Percentiles rank a stretch among this genome's conserved stretches.
These are phyloP conservation scores for Botrytis aclada DNA, from an alignment of 2,329 filamentous ascomycete genomes.

Conservation along the genomic window DNA sequence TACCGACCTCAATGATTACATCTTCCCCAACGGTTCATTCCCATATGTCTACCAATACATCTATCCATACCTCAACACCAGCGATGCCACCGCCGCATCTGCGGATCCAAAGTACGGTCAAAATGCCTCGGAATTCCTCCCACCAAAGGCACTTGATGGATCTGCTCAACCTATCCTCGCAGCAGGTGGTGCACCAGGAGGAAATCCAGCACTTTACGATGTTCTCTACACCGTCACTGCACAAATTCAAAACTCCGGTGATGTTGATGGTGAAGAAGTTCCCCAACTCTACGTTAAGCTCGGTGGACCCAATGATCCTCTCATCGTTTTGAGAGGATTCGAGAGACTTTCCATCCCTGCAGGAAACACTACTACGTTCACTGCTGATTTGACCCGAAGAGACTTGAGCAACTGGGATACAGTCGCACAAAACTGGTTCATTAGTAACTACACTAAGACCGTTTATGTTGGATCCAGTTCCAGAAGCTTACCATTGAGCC, in stretches of 20 bases:
- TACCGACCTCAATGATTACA: constrained; percentile 61
- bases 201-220: constrained; percentile 54
- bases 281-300: constrained; percentile 71
- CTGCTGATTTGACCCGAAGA: constrained; percentile 67
- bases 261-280: constrained; percentile 53
- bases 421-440: constrained; percentile 76
- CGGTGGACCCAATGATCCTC: constrained; percentile 71
- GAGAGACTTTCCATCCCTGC: constrained; percentile 71
- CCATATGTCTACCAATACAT: constrained; percentile 49
- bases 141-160: constrained; percentile 44
- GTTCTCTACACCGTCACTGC: constrained; percentile 52
- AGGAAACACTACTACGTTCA: constrained; percentile 65
- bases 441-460: constrained; percentile 34
- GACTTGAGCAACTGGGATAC: constrained; percentile 88
- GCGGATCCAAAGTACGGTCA: constrained; percentile 35
- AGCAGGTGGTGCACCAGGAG: constrained; percentile 52
- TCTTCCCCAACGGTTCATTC: constrained; percentile 59
- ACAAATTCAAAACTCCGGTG: constrained; percentile 55
- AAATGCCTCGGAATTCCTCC: constrained; percentile 39
- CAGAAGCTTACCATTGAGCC: constrained; percentile 34
- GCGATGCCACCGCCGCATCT: constrained; percentile 49
- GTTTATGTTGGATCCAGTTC: constrained; percentile 37
- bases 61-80: constrained; percentile 56
- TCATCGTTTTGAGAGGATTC: constrained; percentile 71
- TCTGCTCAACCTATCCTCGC: constrained; percentile 45